Conservation (phyloP, 176 grass and related monocot species). For the Luzula sylvatica region DNA sequence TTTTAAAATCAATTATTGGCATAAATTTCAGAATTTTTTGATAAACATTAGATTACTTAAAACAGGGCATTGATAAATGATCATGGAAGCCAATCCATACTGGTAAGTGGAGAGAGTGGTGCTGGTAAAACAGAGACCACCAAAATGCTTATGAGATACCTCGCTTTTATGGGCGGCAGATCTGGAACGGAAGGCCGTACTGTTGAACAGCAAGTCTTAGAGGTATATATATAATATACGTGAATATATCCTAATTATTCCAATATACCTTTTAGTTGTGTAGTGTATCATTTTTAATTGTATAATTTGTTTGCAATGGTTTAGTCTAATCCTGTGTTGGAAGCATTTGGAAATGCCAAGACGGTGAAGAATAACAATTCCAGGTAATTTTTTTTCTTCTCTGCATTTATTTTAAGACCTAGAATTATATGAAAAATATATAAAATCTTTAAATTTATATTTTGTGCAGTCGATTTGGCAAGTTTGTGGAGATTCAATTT, state of each 20-base stretch:
- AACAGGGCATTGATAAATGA: slow-evolving; percentile 80
- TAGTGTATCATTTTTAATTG: not conserved
- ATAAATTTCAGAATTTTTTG: not conserved
- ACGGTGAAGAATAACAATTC: slow-evolving; percentile 97
- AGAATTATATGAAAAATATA: not conserved
- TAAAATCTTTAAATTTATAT: not conserved
- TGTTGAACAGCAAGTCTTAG: slow-evolving; percentile 85
- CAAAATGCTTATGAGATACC: slow-evolving; percentile 97
- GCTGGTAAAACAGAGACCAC: slow-evolving; percentile 96
- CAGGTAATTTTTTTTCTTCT: slow-evolving; percentile 28
- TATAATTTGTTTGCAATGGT: not conserved
- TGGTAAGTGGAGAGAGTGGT: slow-evolving; percentile 96
- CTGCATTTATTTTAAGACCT: slow-evolving; percentile 1
- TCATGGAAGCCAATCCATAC: slow-evolving; percentile 75
- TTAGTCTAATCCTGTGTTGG: slow-evolving; percentile 93
- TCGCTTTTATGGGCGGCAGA: slow-evolving; percentile 92
- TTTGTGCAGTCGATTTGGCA: slow-evolving; percentile 72
- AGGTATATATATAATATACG: slow-evolving; percentile 58
- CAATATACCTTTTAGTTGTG: not conserved
- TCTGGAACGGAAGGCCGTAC: slow-evolving; percentile 75
- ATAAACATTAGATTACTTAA: not conserved
- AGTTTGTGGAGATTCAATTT: slow-evolving; percentile 98
- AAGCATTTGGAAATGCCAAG: slow-evolving; percentile 94
- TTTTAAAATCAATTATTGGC: not conserved
- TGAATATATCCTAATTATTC: not conserved